Percentiles rank a stretch among this genome's conserved stretches.
phyloP scores from a whole-genome alignment of 441 rosid genomes.

The Corymbia calophylla region DNA sequence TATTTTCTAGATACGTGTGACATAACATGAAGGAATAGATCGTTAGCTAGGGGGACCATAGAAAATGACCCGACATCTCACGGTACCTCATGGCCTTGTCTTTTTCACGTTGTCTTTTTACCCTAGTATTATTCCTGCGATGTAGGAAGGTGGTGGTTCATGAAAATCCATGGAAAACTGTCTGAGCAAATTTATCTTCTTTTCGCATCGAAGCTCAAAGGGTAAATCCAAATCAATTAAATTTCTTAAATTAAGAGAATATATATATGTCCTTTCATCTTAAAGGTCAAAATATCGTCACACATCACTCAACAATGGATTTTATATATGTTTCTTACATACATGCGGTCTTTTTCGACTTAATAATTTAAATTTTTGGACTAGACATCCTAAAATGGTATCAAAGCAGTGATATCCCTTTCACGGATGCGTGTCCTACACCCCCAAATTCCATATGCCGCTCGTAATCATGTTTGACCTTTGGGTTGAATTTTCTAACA shows the following conservation, averaged over 20 bases:
- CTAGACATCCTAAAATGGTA: not conserved
- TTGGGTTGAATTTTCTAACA: not conserved
- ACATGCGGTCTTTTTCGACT: accelerated
- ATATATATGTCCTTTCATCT: not conserved
- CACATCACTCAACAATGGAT: accelerated
- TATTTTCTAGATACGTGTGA: not conserved
- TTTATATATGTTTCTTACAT: not conserved
- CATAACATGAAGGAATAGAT: not conserved
- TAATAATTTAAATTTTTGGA: not conserved
- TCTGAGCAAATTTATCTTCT: not conserved
- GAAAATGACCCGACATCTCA: not conserved
- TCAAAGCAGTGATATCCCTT: not conserved
- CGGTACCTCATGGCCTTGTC: not conserved
- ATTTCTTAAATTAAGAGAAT: not conserved
- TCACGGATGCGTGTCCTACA: accelerated
- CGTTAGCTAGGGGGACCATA: not conserved
- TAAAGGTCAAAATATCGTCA: not conserved
- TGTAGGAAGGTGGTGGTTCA: not conserved
- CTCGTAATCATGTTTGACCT: not conserved
- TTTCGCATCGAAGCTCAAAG: not conserved
- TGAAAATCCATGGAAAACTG: not conserved
- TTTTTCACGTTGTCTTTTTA: not conserved
- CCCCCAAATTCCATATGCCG: not conserved
- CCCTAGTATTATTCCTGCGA: not conserved
- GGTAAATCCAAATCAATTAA: not conserved